Evolutionary conservation across 2,329 filamentous ascomycete genomes (phyloP).

Genomic region (Aurifilum marmelostoma): DNA sequence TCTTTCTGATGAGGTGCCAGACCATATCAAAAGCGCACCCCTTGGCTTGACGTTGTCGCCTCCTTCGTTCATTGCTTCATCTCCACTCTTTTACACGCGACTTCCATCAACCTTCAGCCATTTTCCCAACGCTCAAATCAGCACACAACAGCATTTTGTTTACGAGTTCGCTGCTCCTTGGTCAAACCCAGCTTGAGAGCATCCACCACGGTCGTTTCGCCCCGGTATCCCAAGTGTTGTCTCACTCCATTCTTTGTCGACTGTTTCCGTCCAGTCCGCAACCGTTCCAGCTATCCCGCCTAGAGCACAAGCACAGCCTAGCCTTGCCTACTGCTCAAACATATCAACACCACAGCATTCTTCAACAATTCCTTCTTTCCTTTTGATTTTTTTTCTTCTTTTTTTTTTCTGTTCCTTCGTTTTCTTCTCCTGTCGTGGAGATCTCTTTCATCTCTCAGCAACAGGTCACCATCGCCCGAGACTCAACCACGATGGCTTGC

Average conservation of each 20-base stretch:
- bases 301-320: background rate
- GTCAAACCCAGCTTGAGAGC: background rate
- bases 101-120: background rate
- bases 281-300: conserved; percentile 14
- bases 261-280: conserved; percentile 2
- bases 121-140: background rate
- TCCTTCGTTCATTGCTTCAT: background rate
- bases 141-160: background rate
- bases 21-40: background rate
- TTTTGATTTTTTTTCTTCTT: background rate
- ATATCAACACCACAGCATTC: background rate
- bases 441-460: background rate
- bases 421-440: background rate
- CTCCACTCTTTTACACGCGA: background rate
- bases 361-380: background rate
- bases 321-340: background rate
- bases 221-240: background rate
- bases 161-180: background rate
- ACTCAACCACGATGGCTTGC: conserved; percentile 13
- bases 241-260: conserved; percentile 13
- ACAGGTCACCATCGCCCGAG: background rate
- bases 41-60: background rate
- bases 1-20: background rate
- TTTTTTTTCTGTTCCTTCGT: too few relatives aligned
- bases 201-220: background rate